Evolutionary conservation across 164 flowering plant genomes (phyloP), one percentile per base, ranked within the genome.

Genomic region (Vitis riparia): DNA sequence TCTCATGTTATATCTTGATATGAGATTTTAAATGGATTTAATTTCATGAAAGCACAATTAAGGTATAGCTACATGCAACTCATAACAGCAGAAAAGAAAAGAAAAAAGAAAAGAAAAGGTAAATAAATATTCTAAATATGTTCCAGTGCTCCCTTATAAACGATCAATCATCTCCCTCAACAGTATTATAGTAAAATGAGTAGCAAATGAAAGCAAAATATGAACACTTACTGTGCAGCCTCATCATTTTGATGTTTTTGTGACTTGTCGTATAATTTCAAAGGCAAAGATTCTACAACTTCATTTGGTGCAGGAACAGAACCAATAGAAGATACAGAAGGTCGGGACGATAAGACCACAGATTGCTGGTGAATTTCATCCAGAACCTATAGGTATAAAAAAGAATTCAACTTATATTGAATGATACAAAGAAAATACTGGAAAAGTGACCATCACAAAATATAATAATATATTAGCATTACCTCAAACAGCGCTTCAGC

Each of bases 311-410:
- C 98, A 70, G 98, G 97, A 76, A 91, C 83, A 62, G 98, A 90
- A 77, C 98, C 98, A 81, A 89, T 78, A 6, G 94, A 81, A 65
- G 98, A 94, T 12, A 88, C 82, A 70, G 98, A 89, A 68, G 96
- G 88, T 61, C 84, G 96, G 30, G 98, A 85, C 14, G 94, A 91
- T 72, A 90, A 85, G 58, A 87, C 91, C 59, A 90, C 97, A 69
- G 98, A 92, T 82, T 94, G 98, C 93, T 94, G 98, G 86, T 94
- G 98, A 85, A 94, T 94, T 88, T 94, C 98, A 89, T 94, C 98
- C 81, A 94, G 85, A 85, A 94, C 98, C 98, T 94, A 78, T 76
- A 74, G 74, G 68, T 59, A 78, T 47, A 79, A 19, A n/a, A 50
- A 50, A 32, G 63, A 62, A 56, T 77, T 81, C 68, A 78, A 76